Base-by-base conservation (phyloP, 768 basidiomycete genomes). In the Butyriboletus loyo region DNA sequence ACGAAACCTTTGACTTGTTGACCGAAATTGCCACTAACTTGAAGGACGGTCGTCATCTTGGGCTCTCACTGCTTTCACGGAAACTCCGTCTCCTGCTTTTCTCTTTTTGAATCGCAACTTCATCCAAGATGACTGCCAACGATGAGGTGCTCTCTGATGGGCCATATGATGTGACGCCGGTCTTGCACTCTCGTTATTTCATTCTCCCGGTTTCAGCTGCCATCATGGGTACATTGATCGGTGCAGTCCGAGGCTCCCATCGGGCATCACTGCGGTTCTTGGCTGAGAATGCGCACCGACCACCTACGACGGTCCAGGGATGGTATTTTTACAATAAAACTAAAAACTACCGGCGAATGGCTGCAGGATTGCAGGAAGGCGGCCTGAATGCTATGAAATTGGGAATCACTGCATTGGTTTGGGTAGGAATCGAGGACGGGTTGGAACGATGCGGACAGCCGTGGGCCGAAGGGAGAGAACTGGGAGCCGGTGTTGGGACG, bases 311-410 rank as follows among this genome's bases (percentile, higher is more conserved):
- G 28, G 79, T 92, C 52, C 82, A 86, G 59, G 93, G 93, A 53
- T 95, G 93, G 92, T 96, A 94, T 70, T 88, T 92, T 62, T 95
- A 96, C 82, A 89, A 92, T 68, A 95, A 95, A 76, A 93, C 91
- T 27, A 96, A 95, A 71, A 95, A 95, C 75, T 95, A 94, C 76
- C 77, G 82, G 60, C 82, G 93, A 59, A 78, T 92, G 63, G 77
- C 84, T 55, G 86, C 80, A 0, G 92, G 80, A 9, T 66, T 94
- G 66, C 82, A 80, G 61, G 84, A 82, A 15, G 92, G 81, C 7
- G 86, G 78, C 1, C 55, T 57, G 50, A 82, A 89, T 46, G 85
- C 78, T 1, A 57, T 68, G 46, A 77, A 75, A 61, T 70, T 92
- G 36, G 77, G 76, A 14, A 59, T 67, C 13, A 67, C 72, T n/a